These are phyloP conservation scores for Asclepias syriaca DNA, from an alignment of 257 asterid genomes.

Conservation along the genomic window DNA sequence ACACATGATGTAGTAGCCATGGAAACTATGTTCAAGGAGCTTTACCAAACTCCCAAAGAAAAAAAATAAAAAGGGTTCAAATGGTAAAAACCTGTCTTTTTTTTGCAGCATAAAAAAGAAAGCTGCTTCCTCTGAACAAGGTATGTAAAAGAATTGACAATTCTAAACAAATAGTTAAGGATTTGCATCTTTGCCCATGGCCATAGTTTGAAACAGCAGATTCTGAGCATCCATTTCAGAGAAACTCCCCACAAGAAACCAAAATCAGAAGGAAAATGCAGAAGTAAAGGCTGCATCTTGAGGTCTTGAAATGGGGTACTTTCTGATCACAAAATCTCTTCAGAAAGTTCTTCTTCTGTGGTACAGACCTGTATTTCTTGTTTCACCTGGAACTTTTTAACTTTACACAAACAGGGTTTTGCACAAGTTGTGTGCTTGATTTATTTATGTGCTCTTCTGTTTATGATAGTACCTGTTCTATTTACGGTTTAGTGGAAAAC, in stretches of 20 bases:
- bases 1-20: neutral
- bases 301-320: neutral
- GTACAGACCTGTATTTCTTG: no score
- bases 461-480: neutral
- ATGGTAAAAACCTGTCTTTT: neutral
- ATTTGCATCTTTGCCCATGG: neutral
- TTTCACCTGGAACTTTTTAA: neutral
- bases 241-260: neutral
- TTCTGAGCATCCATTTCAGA: neutral
- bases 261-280: neutral
- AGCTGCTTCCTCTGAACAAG: neutral
- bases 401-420: neutral
- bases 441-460: neutral
- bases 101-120: neutral
- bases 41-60: neutral
- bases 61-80: no score
- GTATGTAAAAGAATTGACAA: neutral
- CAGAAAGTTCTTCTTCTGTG: neutral
- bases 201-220: neutral
- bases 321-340: neutral
- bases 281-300: neutral
- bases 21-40: neutral
- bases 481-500: constrained; percentile 57
- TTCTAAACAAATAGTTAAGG: neutral
- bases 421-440: neutral